These are phyloP conservation scores for Carpinus fangiana DNA, from an alignment of 306 rosid genomes.

Conservation along the genomic window DNA sequence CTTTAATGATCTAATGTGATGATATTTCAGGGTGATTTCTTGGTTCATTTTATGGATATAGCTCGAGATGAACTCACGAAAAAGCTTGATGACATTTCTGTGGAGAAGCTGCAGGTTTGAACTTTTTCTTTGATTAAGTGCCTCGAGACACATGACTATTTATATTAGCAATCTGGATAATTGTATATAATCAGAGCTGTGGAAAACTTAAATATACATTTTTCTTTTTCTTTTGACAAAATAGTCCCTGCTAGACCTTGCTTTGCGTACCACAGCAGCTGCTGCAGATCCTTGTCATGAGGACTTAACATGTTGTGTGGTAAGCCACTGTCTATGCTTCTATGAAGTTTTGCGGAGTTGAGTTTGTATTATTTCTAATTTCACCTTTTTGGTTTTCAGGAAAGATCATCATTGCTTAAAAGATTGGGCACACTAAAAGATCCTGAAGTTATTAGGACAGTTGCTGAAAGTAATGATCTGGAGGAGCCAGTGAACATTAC, in stretches of 20 bases:
- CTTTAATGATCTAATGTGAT: constrained; percentile 4
- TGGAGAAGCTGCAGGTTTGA: constrained; percentile 93
- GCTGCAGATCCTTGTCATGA: constrained; percentile 93
- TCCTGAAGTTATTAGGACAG: constrained; percentile 45
- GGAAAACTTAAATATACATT: constrained; percentile 1
- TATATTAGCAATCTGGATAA: background rate
- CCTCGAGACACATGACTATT: constrained; percentile 1
- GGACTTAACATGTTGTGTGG: constrained; percentile 94
- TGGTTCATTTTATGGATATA: constrained; percentile 98
- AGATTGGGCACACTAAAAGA: constrained; percentile 65
- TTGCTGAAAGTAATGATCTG: constrained; percentile 44
- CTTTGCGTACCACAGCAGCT: constrained; percentile 95
- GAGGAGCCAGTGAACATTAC: constrained; percentile 79
- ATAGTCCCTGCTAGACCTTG: constrained; percentile 95
- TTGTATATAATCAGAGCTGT: background rate
- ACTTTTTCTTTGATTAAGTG: constrained; percentile 21
- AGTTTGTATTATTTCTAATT: constrained; percentile 18
- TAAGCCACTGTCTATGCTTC: constrained; percentile 45
- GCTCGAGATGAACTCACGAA: constrained; percentile 85
- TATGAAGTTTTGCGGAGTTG: constrained; percentile 21
- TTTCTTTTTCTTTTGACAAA: constrained; percentile 18
- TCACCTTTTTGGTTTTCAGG: constrained; percentile 51
- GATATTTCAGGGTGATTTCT: constrained; percentile 85
- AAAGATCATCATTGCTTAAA: constrained; percentile 79
- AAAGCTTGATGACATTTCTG: constrained; percentile 94